Evolutionary conservation across 2,329 filamentous ascomycete species (phyloP).

Genomic region (Conoideocrella luteorostrata): DNA sequence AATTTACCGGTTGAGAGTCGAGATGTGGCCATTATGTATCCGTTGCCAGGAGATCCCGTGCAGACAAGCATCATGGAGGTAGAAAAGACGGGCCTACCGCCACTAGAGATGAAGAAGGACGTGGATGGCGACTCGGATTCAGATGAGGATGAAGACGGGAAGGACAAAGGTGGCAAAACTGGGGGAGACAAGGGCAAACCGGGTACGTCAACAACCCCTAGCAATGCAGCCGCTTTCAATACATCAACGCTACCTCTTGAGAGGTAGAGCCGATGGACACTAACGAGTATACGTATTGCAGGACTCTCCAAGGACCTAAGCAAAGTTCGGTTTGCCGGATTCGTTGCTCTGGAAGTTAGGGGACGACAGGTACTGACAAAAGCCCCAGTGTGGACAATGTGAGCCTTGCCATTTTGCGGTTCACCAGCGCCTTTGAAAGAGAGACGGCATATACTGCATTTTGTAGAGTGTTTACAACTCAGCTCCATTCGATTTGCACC

Average conservation of each 20-base stretch:
- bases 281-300: slow-evolving; percentile 32
- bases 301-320: slow-evolving; percentile 38
- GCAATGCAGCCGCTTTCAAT: too few relatives aligned
- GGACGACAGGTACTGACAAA: slow-evolving; percentile 70
- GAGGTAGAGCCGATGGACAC: slow-evolving; percentile 23
- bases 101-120: slow-evolving; percentile 45
- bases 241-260: too few relatives aligned
- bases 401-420: slow-evolving; percentile 3
- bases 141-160: slow-evolving; percentile 34
- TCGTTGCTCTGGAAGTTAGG: slow-evolving; percentile 67
- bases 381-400: slow-evolving; percentile 64
- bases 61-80: slow-evolving; percentile 75
- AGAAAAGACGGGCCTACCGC: slow-evolving; percentile 64
- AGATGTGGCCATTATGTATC: slow-evolving; percentile 83
- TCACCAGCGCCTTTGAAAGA: background rate
- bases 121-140: slow-evolving; percentile 25
- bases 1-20: slow-evolving; percentile 87
- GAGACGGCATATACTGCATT: background rate
- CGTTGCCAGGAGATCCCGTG: slow-evolving; percentile 67
- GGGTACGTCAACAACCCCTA: slow-evolving; percentile 40
- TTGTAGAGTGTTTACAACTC: background rate
- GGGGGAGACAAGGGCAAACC: slow-evolving; percentile 39
- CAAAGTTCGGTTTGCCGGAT: slow-evolving; percentile 69
- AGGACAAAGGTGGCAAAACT: slow-evolving; percentile 37
- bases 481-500: background rate